These are phyloP conservation scores for Cladosporium cucumerinum DNA, from an alignment of 2,329 filamentous ascomycete species.

Conservation along the genomic window DNA sequence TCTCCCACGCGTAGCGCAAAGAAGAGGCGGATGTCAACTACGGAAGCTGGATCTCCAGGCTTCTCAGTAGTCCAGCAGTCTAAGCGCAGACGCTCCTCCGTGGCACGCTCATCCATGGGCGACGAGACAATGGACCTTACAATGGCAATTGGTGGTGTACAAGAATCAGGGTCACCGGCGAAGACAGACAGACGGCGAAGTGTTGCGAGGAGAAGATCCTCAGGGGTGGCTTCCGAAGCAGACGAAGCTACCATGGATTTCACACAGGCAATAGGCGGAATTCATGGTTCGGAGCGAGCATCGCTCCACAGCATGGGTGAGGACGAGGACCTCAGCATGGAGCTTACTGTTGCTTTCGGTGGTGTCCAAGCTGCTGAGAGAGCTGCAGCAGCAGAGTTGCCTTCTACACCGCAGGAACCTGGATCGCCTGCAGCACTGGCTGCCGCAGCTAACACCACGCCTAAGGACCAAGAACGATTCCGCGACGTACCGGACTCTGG, in stretches of 20 bases:
- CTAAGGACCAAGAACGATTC: slow-evolving; percentile 55
- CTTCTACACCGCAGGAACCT: slow-evolving; percentile 35
- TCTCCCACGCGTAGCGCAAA: slow-evolving; percentile 35
- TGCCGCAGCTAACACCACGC: slow-evolving; percentile 48
- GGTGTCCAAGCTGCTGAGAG: slow-evolving; percentile 39
- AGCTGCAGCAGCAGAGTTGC: slow-evolving; percentile 16
- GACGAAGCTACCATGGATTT: slow-evolving; percentile 56
- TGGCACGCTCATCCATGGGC: slow-evolving; percentile 36
- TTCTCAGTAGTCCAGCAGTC: slow-evolving; percentile 20
- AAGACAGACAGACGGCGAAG: slow-evolving; percentile 29
- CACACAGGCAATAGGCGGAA: slow-evolving; percentile 52
- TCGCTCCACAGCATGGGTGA: slow-evolving; percentile 34
- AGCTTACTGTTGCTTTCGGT: slow-evolving; percentile 49
- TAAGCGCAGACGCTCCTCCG: slow-evolving; percentile 39
- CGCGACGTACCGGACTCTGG: slow-evolving; percentile 48
- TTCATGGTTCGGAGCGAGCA: slow-evolving; percentile 21
- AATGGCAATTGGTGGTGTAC: slow-evolving; percentile 37
- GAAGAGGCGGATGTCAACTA: slow-evolving; percentile 43
- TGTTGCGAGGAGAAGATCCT: slow-evolving; percentile 37
- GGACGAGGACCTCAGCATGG: slow-evolving; percentile 50
- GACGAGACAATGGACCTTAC: slow-evolving; percentile 43
- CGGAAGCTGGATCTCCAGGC: slow-evolving; percentile 34
- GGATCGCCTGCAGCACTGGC: slow-evolving; percentile 48
- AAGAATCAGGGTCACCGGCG: slow-evolving; percentile 24
- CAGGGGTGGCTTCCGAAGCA: slow-evolving; percentile 33